Evolutionary conservation across 352 stramenopile species (phyloP).

Genomic region (Phytopythium mirpurense): DNA sequence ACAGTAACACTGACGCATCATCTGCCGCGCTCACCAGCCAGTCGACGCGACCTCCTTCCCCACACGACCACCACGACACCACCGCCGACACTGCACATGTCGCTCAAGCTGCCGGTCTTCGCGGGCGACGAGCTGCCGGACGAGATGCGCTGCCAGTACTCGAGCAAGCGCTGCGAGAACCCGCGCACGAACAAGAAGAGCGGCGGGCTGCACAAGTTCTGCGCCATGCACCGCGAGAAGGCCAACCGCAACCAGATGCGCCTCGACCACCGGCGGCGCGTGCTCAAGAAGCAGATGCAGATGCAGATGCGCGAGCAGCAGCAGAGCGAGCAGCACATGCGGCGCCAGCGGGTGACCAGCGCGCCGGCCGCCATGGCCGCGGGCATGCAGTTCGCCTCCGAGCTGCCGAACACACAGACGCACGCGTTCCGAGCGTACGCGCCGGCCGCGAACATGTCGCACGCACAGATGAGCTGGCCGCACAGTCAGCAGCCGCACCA

Average conservation of each 20-base stretch:
- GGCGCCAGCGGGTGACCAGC: constrained; percentile 17
- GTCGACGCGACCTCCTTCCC: too few relatives aligned
- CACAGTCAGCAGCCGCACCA: background rate
- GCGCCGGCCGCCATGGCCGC: constrained; percentile 18
- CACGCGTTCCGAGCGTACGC: background rate
- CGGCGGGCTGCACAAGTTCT: constrained; percentile 69
- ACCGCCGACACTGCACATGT: too few relatives aligned
- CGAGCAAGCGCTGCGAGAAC: constrained; percentile 61
- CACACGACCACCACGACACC: too few relatives aligned
- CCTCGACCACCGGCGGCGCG: constrained; percentile 48
- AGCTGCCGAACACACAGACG: background rate
- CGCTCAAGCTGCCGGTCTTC: constrained; percentile 15
- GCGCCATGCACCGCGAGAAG: constrained; percentile 60
- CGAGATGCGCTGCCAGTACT: constrained; percentile 57
- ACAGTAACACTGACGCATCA: too few relatives aligned
- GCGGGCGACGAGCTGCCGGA: constrained; percentile 20
- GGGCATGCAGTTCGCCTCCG: constrained; percentile 21
- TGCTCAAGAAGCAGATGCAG: constrained; percentile 48
- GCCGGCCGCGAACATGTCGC: too few relatives aligned
- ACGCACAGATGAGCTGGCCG: background rate
- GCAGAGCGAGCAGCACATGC: constrained; percentile 20
- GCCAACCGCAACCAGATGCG: constrained; percentile 76
- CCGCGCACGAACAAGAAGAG: constrained; percentile 58
- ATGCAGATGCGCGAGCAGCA: constrained; percentile 33
- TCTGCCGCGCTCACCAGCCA: too few relatives aligned